These are phyloP conservation scores for Fusarium praegraminearum DNA, from an alignment of 2,329 filamentous ascomycete genomes.

Conservation along the genomic window DNA sequence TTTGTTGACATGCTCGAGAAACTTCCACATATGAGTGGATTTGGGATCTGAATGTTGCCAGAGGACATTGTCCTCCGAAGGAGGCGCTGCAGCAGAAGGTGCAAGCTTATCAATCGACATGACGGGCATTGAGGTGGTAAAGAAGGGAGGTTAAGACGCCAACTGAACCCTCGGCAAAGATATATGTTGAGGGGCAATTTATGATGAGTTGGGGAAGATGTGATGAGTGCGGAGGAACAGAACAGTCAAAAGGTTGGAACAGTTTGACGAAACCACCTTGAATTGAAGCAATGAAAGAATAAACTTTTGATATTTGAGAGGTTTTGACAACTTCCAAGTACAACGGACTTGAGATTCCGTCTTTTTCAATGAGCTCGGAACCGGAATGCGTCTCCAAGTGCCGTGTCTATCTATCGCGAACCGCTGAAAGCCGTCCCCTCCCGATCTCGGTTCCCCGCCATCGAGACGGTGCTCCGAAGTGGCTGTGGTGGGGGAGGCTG, in stretches of 20 bases:
- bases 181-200: slow-evolving; percentile 20
- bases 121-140: slow-evolving; percentile 39
- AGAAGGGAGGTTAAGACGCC: neutral
- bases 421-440: slow-evolving; percentile 46
- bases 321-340: slow-evolving; percentile 15
- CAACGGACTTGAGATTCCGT: slow-evolving; percentile 34
- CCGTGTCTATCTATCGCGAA: slow-evolving; percentile 20
- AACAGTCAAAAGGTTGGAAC: slow-evolving; percentile 2
- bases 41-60: slow-evolving; percentile 78
- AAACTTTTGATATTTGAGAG: slow-evolving; percentile 16
- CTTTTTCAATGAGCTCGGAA: slow-evolving; percentile 33
- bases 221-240: slow-evolving; percentile 2
- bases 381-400: slow-evolving; percentile 14
- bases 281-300: slow-evolving; percentile 13
- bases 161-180: slow-evolving; percentile 7
- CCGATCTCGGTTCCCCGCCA: slow-evolving; percentile 42
- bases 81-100: slow-evolving; percentile 35
- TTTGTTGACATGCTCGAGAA: slow-evolving; percentile 75
- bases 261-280: slow-evolving; percentile 3
- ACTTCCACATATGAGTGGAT: slow-evolving; percentile 77
- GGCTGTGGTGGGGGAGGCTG: slow-evolving; percentile 47
- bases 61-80: slow-evolving; percentile 61
- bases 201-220: slow-evolving; percentile 12
- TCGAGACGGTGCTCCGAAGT: slow-evolving; percentile 27
- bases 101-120: slow-evolving; percentile 44